These are phyloP conservation scores for Apiotrichum sp. DNA, from an alignment of 1,284 basidiomycete genomes.

Conservation along the genomic window DNA sequence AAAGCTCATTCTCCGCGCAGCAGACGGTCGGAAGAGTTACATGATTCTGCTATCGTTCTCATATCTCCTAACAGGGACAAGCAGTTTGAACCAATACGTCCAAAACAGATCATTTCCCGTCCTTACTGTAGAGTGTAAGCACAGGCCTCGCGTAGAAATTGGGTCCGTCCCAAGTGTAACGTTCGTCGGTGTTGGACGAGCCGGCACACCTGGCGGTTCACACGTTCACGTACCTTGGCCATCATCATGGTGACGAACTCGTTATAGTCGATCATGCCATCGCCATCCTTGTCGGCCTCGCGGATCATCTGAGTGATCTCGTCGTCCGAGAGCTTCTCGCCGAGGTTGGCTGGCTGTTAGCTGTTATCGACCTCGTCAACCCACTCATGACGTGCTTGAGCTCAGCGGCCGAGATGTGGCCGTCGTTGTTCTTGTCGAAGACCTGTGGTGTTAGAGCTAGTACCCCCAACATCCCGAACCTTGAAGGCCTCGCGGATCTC, in stretches of 20 bases:
- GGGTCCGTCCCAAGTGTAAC: not conserved
- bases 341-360: slow-evolving; percentile 51
- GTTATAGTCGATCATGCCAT: slow-evolving; percentile 48
- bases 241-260: slow-evolving; percentile 54
- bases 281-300: slow-evolving; percentile 86
- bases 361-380: slow-evolving; percentile 24
- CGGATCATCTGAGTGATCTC: slow-evolving; percentile 99
- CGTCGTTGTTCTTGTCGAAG: slow-evolving; percentile 62
- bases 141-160: too few relatives aligned
- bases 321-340: slow-evolving; percentile 83
- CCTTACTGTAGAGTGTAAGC: slow-evolving; percentile 2
- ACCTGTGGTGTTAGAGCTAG: slow-evolving; percentile 35
- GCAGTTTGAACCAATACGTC: too few relatives aligned
- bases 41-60: slow-evolving; percentile 3
- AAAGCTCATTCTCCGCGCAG: not conserved
- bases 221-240: slow-evolving; percentile 27
- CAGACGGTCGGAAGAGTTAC: not conserved
- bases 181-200: too few relatives aligned
- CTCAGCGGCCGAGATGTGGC: slow-evolving; percentile 59
- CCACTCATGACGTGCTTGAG: slow-evolving; percentile 88
- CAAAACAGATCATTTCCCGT: not conserved
- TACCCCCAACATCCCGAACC: slow-evolving; percentile 20
- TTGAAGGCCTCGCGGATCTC: slow-evolving; percentile 64
- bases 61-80: too few relatives aligned
- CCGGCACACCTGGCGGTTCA: too few relatives aligned